phyloP scores from a whole-genome alignment of 1,139 yeast genomes.

The Hyphopichia wangnamkhiaoensis region DNA sequence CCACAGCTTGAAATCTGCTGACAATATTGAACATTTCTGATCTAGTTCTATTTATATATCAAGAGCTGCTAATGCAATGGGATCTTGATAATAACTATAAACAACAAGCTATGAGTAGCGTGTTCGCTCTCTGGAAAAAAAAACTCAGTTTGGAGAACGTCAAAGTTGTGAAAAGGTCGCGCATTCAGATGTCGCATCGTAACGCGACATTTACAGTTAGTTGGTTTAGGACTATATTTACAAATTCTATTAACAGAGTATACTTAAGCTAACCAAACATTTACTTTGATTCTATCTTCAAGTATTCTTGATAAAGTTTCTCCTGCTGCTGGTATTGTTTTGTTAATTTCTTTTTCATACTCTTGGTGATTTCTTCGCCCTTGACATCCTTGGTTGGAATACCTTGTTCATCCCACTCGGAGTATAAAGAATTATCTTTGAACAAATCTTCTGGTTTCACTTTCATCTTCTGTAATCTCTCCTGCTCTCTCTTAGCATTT shows the following conservation, averaged over 20 bases:
- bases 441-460: slow-evolving; percentile 74
- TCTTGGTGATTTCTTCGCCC: slow-evolving; percentile 89
- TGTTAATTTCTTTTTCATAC: slow-evolving; percentile 75
- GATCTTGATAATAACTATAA: too few relatives aligned
- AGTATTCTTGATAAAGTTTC: slow-evolving; percentile 74
- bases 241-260: background rate
- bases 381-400: slow-evolving; percentile 73
- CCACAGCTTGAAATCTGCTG: slow-evolving; percentile 50
- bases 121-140: background rate
- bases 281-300: slow-evolving; percentile 14
- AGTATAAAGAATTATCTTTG: slow-evolving; percentile 52
- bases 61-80: too few relatives aligned
- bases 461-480: slow-evolving; percentile 68
- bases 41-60: too few relatives aligned
- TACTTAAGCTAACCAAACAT: background rate
- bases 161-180: slow-evolving; percentile 1
- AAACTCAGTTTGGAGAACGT: background rate
- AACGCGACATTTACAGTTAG: too few relatives aligned
- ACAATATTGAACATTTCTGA: slow-evolving; percentile 40
- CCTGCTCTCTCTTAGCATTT: slow-evolving; percentile 62
- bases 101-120: too few relatives aligned
- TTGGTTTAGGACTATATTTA: too few relatives aligned
- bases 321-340: slow-evolving; percentile 81
- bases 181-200: background rate
- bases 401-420: slow-evolving; percentile 85